Evolutionary conservation across 164 flowering plant genomes (phyloP).

Genomic region (Sedum album): DNA sequence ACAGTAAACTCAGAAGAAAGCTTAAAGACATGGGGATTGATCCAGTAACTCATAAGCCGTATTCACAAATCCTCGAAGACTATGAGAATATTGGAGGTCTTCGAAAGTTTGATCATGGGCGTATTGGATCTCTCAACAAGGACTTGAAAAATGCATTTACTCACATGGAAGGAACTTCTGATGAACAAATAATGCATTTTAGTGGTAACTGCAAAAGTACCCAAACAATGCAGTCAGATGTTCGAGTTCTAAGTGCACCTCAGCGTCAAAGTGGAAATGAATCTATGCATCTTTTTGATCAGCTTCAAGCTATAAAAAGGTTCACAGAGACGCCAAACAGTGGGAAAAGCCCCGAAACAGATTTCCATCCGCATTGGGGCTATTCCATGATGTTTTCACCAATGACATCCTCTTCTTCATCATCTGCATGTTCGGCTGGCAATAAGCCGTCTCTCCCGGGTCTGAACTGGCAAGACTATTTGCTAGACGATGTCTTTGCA

Average conservation of each 20-base stretch:
- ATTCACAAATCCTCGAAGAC: constrained; percentile 69
- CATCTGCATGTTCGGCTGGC: constrained; percentile 27
- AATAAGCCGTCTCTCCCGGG: constrained; percentile 15
- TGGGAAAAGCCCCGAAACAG: constrained; percentile 9
- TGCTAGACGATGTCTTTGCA: constrained; percentile 36
- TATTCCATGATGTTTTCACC: constrained; percentile 18
- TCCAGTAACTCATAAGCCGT: constrained; percentile 79
- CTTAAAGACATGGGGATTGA: constrained; percentile 77
- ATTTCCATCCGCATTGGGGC: constrained; percentile 7
- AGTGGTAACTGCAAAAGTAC: background rate
- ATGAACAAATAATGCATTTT: background rate
- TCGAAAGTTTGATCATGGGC: constrained; percentile 20
- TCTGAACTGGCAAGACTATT: constrained; percentile 45
- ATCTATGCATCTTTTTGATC: constrained; percentile 47
- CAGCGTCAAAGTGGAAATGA: constrained; percentile 7
- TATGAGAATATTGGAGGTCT: constrained; percentile 62
- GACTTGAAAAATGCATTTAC: constrained; percentile 41
- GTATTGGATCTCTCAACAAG: constrained; percentile 36
- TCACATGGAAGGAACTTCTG: constrained; percentile 19
- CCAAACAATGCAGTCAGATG: background rate
- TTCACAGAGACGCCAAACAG: constrained; percentile 29
- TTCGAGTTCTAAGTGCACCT: background rate
- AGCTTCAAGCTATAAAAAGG: constrained; percentile 56
- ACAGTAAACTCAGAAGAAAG: constrained; percentile 71
- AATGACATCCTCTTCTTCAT: constrained; percentile 22